These are phyloP conservation scores for Bothia castanella DNA, from an alignment of 1,284 basidiomycete genomes.

Conservation along the genomic window DNA sequence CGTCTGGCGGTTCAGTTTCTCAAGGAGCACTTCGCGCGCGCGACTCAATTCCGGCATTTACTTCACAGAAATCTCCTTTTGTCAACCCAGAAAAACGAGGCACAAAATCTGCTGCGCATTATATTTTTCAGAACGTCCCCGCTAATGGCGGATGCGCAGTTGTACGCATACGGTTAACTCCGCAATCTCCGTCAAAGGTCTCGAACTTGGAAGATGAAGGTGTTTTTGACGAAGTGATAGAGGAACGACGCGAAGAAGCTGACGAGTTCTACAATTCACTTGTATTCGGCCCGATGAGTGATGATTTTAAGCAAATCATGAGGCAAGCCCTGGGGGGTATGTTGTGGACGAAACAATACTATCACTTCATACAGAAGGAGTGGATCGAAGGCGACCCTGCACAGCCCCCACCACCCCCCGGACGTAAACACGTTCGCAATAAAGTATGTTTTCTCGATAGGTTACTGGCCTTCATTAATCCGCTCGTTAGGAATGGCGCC, in stretches of 20 bases:
- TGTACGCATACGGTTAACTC: constrained; percentile 91
- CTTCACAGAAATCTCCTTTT: constrained; percentile 52
- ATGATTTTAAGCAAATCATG: constrained; percentile 95
- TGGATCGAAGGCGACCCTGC: constrained; percentile 95
- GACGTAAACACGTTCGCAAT: constrained; percentile 85
- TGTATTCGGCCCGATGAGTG: constrained; percentile 77
- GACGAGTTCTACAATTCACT: constrained; percentile 93
- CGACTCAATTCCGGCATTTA: constrained; percentile 45
- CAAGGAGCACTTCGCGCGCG: constrained; percentile 34
- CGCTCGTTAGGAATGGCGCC: constrained; percentile 76
- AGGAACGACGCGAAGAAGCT: constrained; percentile 86
- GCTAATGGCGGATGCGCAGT: constrained; percentile 92
- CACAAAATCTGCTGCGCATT: constrained; percentile 93
- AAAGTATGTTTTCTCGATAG: constrained; percentile 41
- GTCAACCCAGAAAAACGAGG: constrained; percentile 87
- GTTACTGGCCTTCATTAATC: constrained; percentile 1
- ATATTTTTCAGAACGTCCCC: constrained; percentile 84
- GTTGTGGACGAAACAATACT: constrained; percentile 98
- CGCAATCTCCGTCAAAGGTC: constrained; percentile 71
- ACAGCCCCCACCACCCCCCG: constrained; percentile 90
- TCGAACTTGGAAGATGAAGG: constrained; percentile 83
- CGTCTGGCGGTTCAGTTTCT: constrained; percentile 29
- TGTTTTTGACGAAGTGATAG: constrained; percentile 84
- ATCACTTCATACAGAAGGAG: constrained; percentile 93
- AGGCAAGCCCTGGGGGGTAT: constrained; percentile 97